Base-by-base conservation (phyloP, 1,284 basidiomycete species). In the Apiotrichum mycotoxinovorans region DNA sequence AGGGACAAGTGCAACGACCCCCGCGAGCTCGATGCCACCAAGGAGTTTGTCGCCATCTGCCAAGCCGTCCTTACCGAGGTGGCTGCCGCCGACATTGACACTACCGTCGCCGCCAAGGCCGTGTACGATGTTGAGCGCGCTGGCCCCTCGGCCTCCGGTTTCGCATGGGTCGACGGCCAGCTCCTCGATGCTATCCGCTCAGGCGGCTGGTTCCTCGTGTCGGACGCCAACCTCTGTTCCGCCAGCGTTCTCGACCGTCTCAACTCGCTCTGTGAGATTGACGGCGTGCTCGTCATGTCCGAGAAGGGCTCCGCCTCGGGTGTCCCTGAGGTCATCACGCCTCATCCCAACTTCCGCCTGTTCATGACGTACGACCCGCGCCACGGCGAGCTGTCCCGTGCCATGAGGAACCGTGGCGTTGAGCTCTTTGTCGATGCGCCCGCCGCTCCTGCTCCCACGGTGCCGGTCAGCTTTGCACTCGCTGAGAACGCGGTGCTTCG, bases 141-240 rank as follows among this genome's bases (percentile, higher is more conserved):
- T 0, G 86, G 87, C 15, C 54, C 67, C 9, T 52, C 56, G 20
- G 56, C 66, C 4, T 54, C 65, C 20, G 83, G 84, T 18, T 97
- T 99, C 71, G 89, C 90, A 67, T 99, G 97, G 96, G 82, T 92
- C 12, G 95, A 99, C 71, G 96, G 96, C 1, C 91, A 93, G n/a
- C 81, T 99, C 20, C 82, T 98, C 27, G 82, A 81, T 44, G 93
- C 96, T 1, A 85, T 98, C 80, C 88, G 87, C 71, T 78, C 82
- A 23, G 96, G 97, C 1, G 81, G 87, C 64, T 98, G 96, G 94
- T 79, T 97, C 49, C 80, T 98, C 44, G 82, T 99, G 53, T 91
- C 97, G 64, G 88, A 88, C 60, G 94, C 96, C 51, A 99, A 99
- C 72, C 81, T 95, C 15, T 99, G 96, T 78, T 93, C 84, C 60